A percentile compares a stretch with the other conserved stretches of the same genome.
Evolutionary conservation across 2,329 filamentous ascomycete genomes (phyloP).

Genomic region (Chaetomiaceae sp.): DNA sequence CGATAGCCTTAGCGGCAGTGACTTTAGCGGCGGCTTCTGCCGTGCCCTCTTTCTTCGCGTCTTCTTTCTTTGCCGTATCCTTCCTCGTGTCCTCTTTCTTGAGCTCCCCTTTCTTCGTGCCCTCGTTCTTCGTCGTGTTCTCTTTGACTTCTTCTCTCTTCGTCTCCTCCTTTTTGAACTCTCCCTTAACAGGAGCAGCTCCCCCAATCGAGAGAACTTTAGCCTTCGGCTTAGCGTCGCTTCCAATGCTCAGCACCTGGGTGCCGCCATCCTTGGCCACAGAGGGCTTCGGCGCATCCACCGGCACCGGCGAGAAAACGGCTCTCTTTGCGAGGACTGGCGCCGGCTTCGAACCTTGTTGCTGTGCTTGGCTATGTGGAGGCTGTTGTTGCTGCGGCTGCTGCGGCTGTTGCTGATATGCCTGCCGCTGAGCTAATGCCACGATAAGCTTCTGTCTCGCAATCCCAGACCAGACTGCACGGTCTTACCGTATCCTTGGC

Average conservation of each 20-base stretch:
- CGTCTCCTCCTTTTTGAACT: slow-evolving; percentile 41
- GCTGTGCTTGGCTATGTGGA: slow-evolving; percentile 29
- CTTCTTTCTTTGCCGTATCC: slow-evolving; percentile 45
- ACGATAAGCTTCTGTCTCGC: slow-evolving; percentile 11
- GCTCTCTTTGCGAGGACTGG: slow-evolving; percentile 58
- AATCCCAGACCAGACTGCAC: background rate
- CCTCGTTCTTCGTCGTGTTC: slow-evolving; percentile 36
- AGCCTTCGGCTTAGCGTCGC: slow-evolving; percentile 48
- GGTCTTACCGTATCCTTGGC: slow-evolving; percentile 41
- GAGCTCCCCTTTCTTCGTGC: slow-evolving; percentile 36
- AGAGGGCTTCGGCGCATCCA: slow-evolving; percentile 44
- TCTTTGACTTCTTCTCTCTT: slow-evolving; percentile 40
- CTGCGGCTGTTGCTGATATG: slow-evolving; percentile 43
- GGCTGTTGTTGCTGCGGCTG: slow-evolving; percentile 32
- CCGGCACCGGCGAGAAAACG: slow-evolving; percentile 38
- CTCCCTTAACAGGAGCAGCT: slow-evolving; percentile 47
- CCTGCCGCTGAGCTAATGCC: slow-evolving; percentile 39
- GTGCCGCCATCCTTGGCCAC: slow-evolving; percentile 49
- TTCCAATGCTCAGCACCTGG: slow-evolving; percentile 60
- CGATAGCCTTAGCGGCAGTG: slow-evolving; percentile 81
- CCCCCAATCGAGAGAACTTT: slow-evolving; percentile 74
- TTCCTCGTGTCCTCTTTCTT: slow-evolving; percentile 43
- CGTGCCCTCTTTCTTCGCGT: slow-evolving; percentile 37
- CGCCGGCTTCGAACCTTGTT: slow-evolving; percentile 27
- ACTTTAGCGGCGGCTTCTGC: slow-evolving; percentile 74